These are phyloP conservation scores for Kwoniella botswanensis DNA, from an alignment of 768 basidiomycete genomes.

Conservation along the genomic window DNA sequence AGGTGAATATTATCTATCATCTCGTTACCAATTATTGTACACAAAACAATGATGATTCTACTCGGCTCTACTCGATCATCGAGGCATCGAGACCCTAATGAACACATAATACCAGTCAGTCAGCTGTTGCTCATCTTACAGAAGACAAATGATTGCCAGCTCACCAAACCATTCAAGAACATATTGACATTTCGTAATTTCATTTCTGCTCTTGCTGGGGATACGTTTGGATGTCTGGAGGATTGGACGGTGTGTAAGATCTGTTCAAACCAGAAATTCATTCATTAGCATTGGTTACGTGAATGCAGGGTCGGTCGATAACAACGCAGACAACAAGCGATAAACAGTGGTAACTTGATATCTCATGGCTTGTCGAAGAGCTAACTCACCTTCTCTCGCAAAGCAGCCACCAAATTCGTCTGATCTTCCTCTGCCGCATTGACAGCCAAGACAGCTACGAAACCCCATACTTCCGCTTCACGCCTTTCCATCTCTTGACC, in stretches of 20 bases:
- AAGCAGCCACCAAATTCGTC: slow-evolving; percentile 76
- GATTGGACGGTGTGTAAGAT: slow-evolving; percentile 80
- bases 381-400: slow-evolving; percentile 83
- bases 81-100: slow-evolving; percentile 38
- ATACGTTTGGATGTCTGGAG: slow-evolving; percentile 74
- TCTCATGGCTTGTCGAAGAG: not conserved
- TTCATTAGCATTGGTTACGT: too few relatives aligned
- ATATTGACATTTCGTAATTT: slow-evolving; percentile 93
- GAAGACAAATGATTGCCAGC: slow-evolving; percentile 3
- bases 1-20: not conserved
- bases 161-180: slow-evolving; percentile 60
- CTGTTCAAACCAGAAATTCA: slow-evolving; percentile 13
- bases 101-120: not conserved
- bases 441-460: slow-evolving; percentile 68
- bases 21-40: too few relatives aligned
- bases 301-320: too few relatives aligned
- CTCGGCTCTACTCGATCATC: slow-evolving; percentile 26
- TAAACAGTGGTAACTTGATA: not conserved
- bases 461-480: slow-evolving; percentile 58
- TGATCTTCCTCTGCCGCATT: slow-evolving; percentile 82
- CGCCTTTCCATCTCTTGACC: slow-evolving; percentile 55
- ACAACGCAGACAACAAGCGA: too few relatives aligned
- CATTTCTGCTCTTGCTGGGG: slow-evolving; percentile 69
- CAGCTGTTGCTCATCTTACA: slow-evolving; percentile 10
- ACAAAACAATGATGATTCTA: not conserved